Percentiles rank a stretch among this genome's conserved stretches.
phyloP scores from a whole-genome alignment of 306 rosid genomes.

The Cercis canadensis region DNA sequence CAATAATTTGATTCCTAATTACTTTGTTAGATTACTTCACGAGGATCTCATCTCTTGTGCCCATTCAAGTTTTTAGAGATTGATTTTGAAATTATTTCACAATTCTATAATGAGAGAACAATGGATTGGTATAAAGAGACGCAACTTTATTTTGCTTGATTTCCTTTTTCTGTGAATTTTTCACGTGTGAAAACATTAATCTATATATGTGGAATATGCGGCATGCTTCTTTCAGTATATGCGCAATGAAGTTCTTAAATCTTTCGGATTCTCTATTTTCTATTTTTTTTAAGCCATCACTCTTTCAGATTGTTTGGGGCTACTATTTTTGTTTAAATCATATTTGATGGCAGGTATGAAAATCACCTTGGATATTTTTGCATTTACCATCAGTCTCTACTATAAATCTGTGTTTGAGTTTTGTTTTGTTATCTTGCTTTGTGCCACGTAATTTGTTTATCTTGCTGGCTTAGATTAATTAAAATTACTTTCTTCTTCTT shows the following conservation, averaged over 20 bases:
- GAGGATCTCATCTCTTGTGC: no score
- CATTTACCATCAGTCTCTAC: not conserved
- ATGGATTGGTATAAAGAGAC: conserved; percentile 10
- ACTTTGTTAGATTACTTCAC: no score
- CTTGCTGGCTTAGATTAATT: not conserved
- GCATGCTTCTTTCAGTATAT: not conserved
- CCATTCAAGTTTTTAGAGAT: not conserved
- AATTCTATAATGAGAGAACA: not conserved
- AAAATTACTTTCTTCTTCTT: not conserved
- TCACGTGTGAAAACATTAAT: not conserved
- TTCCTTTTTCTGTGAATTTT: no score
- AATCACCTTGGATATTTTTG: no score
- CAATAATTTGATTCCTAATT: not conserved
- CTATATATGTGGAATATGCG: conserved; percentile 8
- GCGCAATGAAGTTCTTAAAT: not conserved
- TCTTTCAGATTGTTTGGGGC: not conserved
- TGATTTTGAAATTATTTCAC: not conserved
- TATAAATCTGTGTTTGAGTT: not conserved
- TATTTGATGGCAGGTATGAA: no score
- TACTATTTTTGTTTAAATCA: not conserved
- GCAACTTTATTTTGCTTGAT: not conserved
- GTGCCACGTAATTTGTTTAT: no score
- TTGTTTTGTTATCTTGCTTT: not conserved
- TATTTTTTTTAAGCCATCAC: no score
- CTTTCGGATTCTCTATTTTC: no score